Conservation (phyloP, 2,329 filamentous ascomycete genomes). For the Trichoderma harzianum region DNA sequence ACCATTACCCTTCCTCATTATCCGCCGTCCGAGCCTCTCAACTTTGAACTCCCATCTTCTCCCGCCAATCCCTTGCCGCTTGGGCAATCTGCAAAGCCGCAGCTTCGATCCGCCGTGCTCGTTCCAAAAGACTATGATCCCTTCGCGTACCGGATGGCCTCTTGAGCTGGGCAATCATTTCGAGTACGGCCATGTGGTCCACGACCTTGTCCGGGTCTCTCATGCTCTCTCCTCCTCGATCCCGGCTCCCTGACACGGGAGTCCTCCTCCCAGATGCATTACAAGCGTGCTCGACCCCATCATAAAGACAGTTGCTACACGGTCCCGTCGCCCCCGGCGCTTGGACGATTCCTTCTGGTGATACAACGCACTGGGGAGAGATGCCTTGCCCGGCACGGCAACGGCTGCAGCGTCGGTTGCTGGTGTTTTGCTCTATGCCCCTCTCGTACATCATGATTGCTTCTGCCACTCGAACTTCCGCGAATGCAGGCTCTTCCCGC, state of each 20-base stretch:
- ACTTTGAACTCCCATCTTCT: conserved; percentile 21
- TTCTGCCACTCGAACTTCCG: conserved; percentile 21
- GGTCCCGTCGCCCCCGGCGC: conserved; percentile 17
- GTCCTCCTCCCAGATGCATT: conserved; percentile 17
- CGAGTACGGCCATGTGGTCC: conserved; percentile 29
- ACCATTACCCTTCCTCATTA: neutral
- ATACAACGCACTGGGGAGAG: conserved; percentile 26
- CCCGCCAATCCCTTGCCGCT: conserved; percentile 27
- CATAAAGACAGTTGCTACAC: conserved; percentile 28
- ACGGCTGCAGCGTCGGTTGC: conserved; percentile 22
- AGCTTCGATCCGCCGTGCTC: conserved; percentile 27
- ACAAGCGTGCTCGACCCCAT: conserved; percentile 19
- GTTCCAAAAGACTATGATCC: conserved; percentile 23
- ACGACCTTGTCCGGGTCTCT: conserved; percentile 23
- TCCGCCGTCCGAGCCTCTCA: conserved; percentile 1
- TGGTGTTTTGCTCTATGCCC: conserved; percentile 20
- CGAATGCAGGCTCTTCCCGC: conserved; percentile 20
- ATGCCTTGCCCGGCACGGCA: conserved; percentile 26
- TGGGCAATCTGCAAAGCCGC: conserved; percentile 27
- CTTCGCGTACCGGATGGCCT: conserved; percentile 21
- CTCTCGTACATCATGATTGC: conserved; percentile 28
- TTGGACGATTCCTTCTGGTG: conserved; percentile 18
- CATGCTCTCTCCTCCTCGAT: conserved; percentile 19
- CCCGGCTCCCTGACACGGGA: conserved; percentile 16
- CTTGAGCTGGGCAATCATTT: conserved; percentile 27